Percentiles rank a stretch among this genome's conserved stretches.
Conservation (phyloP, 305 asterid species). For the Euphrasia arctica region DNA sequence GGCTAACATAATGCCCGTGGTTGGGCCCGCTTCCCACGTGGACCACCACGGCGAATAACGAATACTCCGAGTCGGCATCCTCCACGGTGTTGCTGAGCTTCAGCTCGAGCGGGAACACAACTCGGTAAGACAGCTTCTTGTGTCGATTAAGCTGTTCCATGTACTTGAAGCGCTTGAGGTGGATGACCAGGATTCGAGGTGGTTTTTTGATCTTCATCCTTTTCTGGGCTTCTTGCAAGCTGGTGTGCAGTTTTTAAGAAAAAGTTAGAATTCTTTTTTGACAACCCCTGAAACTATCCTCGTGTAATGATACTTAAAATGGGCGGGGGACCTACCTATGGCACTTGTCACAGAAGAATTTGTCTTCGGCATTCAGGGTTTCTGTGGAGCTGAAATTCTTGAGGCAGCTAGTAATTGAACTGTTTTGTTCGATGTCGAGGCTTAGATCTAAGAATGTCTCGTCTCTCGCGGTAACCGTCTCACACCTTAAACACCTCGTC, state of each 20-base stretch:
- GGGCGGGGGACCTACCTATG: slow-evolving; percentile 14
- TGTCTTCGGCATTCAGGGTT: slow-evolving; percentile 62
- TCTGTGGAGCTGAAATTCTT: slow-evolving; percentile 70
- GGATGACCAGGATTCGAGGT: slow-evolving; percentile 66
- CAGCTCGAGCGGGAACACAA: slow-evolving; percentile 71
- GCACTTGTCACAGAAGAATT: slow-evolving; percentile 73
- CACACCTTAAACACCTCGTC: slow-evolving; percentile 52
- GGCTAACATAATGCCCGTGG: slow-evolving; percentile 74
- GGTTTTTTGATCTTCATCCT: slow-evolving; percentile 74
- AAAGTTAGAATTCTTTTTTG: not conserved
- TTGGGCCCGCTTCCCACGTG: slow-evolving; percentile 79
- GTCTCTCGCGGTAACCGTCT: slow-evolving; percentile 74
- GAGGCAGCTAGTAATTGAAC: slow-evolving; percentile 68
- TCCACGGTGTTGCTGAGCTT: slow-evolving; percentile 60
- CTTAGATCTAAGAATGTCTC: slow-evolving; percentile 73
- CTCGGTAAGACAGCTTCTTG: slow-evolving; percentile 67
- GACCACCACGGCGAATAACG: slow-evolving; percentile 66
- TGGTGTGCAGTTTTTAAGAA: slow-evolving; percentile 22
- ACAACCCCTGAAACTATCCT: not conserved
- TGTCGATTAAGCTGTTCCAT: slow-evolving; percentile 62
- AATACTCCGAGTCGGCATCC: slow-evolving; percentile 60
- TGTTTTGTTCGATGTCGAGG: slow-evolving; percentile 75
- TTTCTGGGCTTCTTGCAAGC: slow-evolving; percentile 83
- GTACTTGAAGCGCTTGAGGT: slow-evolving; percentile 77
- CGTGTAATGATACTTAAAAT: not conserved